Percentiles rank a stretch among this genome's conserved stretches.
phyloP scores from a whole-genome alignment of 208 protist species.

The Borovskyia barvae region DNA sequence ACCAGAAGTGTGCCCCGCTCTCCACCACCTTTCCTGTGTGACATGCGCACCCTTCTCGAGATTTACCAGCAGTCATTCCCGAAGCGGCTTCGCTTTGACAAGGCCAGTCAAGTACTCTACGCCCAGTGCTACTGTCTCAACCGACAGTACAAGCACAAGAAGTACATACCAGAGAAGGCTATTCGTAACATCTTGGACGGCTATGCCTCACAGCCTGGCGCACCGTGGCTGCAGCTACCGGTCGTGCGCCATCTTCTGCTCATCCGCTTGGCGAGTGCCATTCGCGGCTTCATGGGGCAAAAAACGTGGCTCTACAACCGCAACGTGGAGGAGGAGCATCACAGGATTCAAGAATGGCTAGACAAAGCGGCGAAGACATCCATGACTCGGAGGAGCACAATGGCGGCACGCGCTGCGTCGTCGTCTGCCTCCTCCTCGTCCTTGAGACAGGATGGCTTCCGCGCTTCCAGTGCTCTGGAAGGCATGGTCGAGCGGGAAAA shows the following conservation, averaged over 20 bases:
- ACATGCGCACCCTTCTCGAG: constrained; percentile 68
- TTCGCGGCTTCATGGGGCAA: constrained; percentile 40
- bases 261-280: constrained; percentile 61
- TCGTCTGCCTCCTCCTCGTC: not conserved
- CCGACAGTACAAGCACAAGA: constrained; percentile 63
- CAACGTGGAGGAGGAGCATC: constrained; percentile 70
- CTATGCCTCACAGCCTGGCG: constrained; percentile 53
- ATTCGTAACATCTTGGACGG: constrained; percentile 58
- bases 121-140: constrained; percentile 65
- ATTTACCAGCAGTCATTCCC: constrained; percentile 75
- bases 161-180: constrained; percentile 70
- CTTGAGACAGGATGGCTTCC: too few relatives aligned
- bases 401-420: not conserved
- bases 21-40: too few relatives aligned
- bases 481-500: constrained; percentile 66
- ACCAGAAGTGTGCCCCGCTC: too few relatives aligned
- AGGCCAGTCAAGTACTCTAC: constrained; percentile 77
- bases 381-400: not conserved
- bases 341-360: constrained; percentile 57
- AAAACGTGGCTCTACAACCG: constrained; percentile 78
- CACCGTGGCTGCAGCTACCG: constrained; percentile 74
- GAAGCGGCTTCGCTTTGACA: constrained; percentile 79
- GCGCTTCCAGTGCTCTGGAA: constrained; percentile 13
- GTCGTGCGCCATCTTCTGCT: constrained; percentile 75
- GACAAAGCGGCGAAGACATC: constrained; percentile 23